phyloP scores from a whole-genome alignment of 2,329 filamentous ascomycete species.

The Pyrenophora tritici-repentis region DNA sequence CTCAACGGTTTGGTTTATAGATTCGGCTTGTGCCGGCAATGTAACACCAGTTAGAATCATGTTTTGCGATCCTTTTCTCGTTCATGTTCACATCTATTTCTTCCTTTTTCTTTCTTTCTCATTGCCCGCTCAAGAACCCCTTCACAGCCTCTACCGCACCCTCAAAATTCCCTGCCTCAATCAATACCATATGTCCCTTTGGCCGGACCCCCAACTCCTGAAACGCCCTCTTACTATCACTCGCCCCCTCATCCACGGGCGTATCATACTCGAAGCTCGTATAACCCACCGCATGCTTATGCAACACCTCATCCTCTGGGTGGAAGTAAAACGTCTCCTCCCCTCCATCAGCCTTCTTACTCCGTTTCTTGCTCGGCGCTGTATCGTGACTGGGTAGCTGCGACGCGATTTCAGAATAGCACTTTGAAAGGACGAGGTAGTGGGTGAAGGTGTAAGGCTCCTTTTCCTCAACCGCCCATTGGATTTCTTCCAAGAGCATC shows the following conservation, averaged over 20 bases:
- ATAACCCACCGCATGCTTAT: conserved; percentile 72
- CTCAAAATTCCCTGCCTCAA: conserved; percentile 78
- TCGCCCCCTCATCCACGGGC: conserved; percentile 74
- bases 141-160: conserved; percentile 75
- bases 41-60: conserved; percentile 46
- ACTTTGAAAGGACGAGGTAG: conserved; percentile 89
- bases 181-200: conserved; percentile 81
- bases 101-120: background rate
- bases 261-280: conserved; percentile 79
- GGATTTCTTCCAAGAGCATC: conserved; percentile 90
- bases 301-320: conserved; percentile 88
- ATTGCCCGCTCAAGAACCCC: conserved; percentile 65
- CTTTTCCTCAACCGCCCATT: conserved; percentile 83
- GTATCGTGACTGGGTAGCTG: conserved; percentile 63
- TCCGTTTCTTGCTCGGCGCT: conserved; percentile 50
- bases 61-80: background rate
- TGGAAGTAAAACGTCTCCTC: conserved; percentile 85
- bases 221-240: conserved; percentile 92
- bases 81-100: background rate
- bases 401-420: conserved; percentile 87
- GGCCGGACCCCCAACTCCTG: conserved; percentile 89
- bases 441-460: conserved; percentile 93
- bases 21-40: conserved; percentile 45
- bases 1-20: conserved; percentile 33
- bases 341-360: conserved; percentile 41